phyloP scores from a whole-genome alignment of 352 stramenopile genomes.

The Pythium apleroticum region DNA sequence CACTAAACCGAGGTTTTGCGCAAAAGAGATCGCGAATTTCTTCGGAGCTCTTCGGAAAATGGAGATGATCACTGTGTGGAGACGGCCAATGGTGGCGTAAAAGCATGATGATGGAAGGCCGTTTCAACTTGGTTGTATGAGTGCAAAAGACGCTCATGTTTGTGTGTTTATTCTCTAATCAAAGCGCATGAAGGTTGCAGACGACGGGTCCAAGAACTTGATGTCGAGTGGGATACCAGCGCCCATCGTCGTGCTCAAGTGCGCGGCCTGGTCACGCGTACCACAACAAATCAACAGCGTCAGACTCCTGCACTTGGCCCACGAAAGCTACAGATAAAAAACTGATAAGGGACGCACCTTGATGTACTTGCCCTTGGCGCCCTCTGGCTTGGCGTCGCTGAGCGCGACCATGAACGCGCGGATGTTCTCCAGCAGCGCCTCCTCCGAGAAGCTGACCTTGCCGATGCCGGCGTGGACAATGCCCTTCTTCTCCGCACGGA shows the following conservation, averaged over 20 bases:
- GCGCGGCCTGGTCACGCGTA: conserved; percentile 36
- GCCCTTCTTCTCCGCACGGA: conserved; percentile 89
- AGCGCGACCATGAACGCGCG: conserved; percentile 92
- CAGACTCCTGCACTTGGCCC: neutral
- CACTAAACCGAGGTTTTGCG: conserved; percentile 7
- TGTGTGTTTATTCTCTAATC: conserved; percentile 47
- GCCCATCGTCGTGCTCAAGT: conserved; percentile 89
- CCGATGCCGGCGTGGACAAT: conserved; percentile 88
- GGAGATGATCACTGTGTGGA: neutral
- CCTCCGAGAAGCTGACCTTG: conserved; percentile 89
- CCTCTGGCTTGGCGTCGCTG: conserved; percentile 89
- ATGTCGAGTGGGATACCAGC: conserved; percentile 72
- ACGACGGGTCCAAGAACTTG: conserved; percentile 84
- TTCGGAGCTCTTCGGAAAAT: neutral
- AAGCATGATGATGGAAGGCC: too few relatives aligned
- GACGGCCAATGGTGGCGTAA: neutral
- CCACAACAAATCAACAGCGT: neutral
- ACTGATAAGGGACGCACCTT: conserved; percentile 38
- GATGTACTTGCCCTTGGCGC: conserved; percentile 94
- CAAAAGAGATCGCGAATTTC: conserved; percentile 1
- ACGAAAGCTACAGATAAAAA: neutral
- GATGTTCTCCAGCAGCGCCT: conserved; percentile 91
- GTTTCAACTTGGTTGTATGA: too few relatives aligned
- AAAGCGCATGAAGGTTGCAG: conserved; percentile 86
- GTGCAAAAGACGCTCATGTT: conserved; percentile 8